phyloP scores from a whole-genome alignment of 2,329 filamentous ascomycete species.

The Herpotrichia juniperi region DNA sequence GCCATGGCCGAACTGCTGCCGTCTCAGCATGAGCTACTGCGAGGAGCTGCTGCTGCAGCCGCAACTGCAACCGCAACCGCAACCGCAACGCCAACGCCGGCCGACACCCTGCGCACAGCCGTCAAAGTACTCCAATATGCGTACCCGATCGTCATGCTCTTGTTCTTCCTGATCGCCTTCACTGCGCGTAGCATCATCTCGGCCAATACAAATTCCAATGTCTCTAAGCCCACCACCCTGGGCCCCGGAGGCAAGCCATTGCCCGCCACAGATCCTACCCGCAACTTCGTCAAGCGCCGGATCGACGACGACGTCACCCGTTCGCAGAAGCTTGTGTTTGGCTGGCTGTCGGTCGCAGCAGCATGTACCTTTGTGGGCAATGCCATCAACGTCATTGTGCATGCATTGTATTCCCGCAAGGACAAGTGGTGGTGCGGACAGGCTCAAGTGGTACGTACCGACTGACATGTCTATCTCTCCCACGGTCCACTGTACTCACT shows the following conservation, averaged over 20 bases:
- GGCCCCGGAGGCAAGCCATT: conserved; percentile 91
- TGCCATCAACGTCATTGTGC: conserved; percentile 73
- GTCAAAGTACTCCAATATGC: conserved; percentile 57
- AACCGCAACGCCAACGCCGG: conserved; percentile 10
- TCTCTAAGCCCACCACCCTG: conserved; percentile 57
- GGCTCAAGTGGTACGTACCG: conserved; percentile 69
- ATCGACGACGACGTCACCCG: conserved; percentile 64
- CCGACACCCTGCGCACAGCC: conserved; percentile 21
- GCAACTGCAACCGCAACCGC: conserved; percentile 14
- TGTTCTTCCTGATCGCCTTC: conserved; percentile 69
- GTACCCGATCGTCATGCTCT: conserved; percentile 68
- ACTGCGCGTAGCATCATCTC: conserved; percentile 65
- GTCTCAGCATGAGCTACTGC: conserved; percentile 22
- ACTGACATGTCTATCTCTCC: not conserved
- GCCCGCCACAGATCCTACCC: conserved; percentile 64
- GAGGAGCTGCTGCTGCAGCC: conserved; percentile 8
- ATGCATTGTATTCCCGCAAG: conserved; percentile 70
- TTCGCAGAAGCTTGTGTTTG: conserved; percentile 74
- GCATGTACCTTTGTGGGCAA: conserved; percentile 78
- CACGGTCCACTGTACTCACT: conserved; percentile 9
- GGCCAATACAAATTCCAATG: conserved; percentile 52
- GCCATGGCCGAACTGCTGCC: not conserved
- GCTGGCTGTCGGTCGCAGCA: conserved; percentile 73
- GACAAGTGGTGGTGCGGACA: conserved; percentile 84
- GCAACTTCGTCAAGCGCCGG: conserved; percentile 52